Evolutionary conservation across 2,329 filamentous ascomycete genomes (phyloP).

Genomic region (Eurotiales sp.): DNA sequence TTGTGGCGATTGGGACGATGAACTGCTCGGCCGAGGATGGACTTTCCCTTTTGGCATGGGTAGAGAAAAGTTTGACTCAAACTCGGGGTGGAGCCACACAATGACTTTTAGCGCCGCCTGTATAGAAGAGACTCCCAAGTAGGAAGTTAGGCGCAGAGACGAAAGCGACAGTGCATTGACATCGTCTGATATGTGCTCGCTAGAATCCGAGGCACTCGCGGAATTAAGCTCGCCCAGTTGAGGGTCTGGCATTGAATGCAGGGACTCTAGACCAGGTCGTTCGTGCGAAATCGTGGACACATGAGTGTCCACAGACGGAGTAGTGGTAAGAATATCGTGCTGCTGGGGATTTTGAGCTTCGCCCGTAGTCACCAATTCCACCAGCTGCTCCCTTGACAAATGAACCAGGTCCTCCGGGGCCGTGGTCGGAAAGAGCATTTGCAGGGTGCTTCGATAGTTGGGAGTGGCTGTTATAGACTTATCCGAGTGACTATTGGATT

Average conservation of each 20-base stretch:
- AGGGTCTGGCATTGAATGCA: slow-evolving; percentile 70
- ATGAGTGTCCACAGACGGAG: slow-evolving; percentile 46
- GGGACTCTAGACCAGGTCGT: slow-evolving; percentile 53
- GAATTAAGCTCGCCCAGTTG: slow-evolving; percentile 39
- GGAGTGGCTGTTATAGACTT: slow-evolving; percentile 54
- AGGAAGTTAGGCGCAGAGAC: slow-evolving; percentile 61
- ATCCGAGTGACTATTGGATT: slow-evolving; percentile 39
- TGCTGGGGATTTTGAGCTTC: not conserved
- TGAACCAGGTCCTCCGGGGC: slow-evolving; percentile 53
- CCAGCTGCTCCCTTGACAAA: not conserved
- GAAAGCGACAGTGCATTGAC: slow-evolving; percentile 64
- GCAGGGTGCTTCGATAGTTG: slow-evolving; percentile 61
- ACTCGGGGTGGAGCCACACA: slow-evolving; percentile 51
- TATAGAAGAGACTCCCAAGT: slow-evolving; percentile 70
- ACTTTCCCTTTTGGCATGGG: not conserved
- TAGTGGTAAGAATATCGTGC: slow-evolving; percentile 46
- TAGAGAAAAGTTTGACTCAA: slow-evolving; percentile 2
- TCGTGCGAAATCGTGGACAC: slow-evolving; percentile 42
- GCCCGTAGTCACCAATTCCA: not conserved
- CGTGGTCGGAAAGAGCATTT: slow-evolving; percentile 59
- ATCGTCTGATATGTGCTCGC: slow-evolving; percentile 65
- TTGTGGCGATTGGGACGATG: not conserved
- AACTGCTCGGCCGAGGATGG: not conserved
- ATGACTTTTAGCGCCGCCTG: slow-evolving; percentile 72
- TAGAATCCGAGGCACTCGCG: slow-evolving; percentile 50